phyloP scores from a whole-genome alignment of 2,329 filamentous ascomycete genomes.

The Tolypocladium paradoxum region DNA sequence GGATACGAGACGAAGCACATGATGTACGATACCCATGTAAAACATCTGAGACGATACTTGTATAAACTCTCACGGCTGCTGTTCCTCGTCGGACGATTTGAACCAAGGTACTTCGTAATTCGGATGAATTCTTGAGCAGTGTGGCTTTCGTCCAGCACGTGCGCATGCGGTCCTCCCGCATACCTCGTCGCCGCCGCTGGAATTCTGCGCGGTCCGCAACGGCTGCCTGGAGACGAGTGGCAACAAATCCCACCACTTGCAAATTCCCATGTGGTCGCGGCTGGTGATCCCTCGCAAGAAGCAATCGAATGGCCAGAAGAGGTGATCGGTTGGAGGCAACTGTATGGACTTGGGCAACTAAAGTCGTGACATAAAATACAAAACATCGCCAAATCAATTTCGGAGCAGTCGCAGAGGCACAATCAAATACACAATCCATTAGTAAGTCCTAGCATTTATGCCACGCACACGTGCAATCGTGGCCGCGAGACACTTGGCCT shows the following conservation, averaged over 20 bases:
- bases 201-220: neutral
- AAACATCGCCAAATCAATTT: neutral
- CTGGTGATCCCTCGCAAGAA: neutral
- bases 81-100: neutral
- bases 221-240: neutral
- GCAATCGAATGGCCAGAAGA: neutral
- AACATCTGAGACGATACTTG: neutral
- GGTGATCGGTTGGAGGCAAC: neutral
- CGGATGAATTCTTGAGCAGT: neutral
- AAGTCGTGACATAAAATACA: neutral
- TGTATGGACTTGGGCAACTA: neutral
- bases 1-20: neutral
- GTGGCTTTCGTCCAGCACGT: neutral
- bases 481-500: slow-evolving; percentile 13
- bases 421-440: slow-evolving; percentile 29
- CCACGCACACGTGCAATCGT: slow-evolving; percentile 5
- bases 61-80: neutral
- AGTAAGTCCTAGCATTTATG: slow-evolving; percentile 31
- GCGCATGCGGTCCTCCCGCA: neutral
- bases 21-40: neutral
- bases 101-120: neutral
- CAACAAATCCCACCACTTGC: neutral
- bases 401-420: neutral
- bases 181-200: neutral
- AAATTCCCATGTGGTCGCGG: too few relatives aligned